Conservation (phyloP, 2,329 filamentous ascomycete species). For the Pezicula carpinea region DNA sequence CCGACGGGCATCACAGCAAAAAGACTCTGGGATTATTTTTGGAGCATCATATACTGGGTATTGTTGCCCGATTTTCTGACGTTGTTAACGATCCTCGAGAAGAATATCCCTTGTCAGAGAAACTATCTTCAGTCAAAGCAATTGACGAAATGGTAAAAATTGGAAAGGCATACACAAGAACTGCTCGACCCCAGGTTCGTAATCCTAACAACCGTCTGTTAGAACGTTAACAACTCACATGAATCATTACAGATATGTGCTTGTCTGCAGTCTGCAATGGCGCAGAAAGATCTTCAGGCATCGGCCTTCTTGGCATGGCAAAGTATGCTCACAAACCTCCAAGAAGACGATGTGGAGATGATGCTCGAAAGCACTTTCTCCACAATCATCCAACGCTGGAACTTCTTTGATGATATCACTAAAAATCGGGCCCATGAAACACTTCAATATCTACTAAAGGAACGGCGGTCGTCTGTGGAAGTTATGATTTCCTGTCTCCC, state of each 20-base stretch:
- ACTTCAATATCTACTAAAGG: conserved; percentile 42
- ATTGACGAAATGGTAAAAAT: conserved; percentile 84
- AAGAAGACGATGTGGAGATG: conserved; percentile 71
- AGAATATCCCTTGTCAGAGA: conserved; percentile 59
- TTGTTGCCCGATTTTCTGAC: conserved; percentile 79
- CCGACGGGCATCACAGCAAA: conserved; percentile 31
- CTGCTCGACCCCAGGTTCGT: conserved; percentile 87
- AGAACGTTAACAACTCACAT: neutral
- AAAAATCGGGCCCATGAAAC: conserved; percentile 56
- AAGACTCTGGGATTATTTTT: conserved; percentile 71
- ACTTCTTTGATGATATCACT: conserved; percentile 54
- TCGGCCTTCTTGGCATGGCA: conserved; percentile 82
- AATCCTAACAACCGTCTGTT: neutral
- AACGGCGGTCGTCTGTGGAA: conserved; percentile 44
- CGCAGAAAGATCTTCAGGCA: conserved; percentile 68
- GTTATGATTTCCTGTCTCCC: conserved; percentile 73
- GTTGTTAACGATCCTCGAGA: conserved; percentile 64
- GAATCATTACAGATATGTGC: conserved; percentile 65
- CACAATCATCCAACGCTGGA: conserved; percentile 80
- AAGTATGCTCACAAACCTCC: conserved; percentile 68
- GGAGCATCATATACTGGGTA: conserved; percentile 76
- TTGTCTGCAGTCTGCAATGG: conserved; percentile 81
- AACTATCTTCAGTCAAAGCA: conserved; percentile 71
- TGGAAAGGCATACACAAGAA: conserved; percentile 66
- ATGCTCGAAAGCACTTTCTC: conserved; percentile 88